These are phyloP conservation scores for Pyricularia sp. DNA, from an alignment of 2,329 filamentous ascomycete species.

Conservation along the genomic window DNA sequence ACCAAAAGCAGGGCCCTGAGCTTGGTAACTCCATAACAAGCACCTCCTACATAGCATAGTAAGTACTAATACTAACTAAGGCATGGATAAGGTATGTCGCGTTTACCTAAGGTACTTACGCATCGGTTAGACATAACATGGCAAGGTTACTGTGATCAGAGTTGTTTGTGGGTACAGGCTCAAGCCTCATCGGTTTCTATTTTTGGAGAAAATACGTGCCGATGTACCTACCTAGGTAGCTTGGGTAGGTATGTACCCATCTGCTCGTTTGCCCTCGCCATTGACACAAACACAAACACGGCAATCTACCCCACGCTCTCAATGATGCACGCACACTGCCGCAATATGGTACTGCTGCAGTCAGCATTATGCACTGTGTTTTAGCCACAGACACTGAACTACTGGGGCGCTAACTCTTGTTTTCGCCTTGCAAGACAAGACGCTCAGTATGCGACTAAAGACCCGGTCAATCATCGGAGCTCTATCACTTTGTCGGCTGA, in stretches of 20 bases:
- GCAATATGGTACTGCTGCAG: neutral
- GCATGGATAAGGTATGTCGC: no score
- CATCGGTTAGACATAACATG: no score
- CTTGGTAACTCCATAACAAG: neutral
- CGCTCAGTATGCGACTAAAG: neutral
- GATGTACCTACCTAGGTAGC: no score
- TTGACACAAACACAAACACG: neutral
- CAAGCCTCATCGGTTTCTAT: neutral
- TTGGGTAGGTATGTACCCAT: neutral
- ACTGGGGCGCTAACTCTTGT: neutral
- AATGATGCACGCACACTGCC: neutral
- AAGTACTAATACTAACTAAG: neutral
- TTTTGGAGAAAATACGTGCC: neutral
- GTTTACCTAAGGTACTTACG: no score
- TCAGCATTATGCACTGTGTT: neutral
- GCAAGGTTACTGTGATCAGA: neutral
- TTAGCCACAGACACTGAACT: neutral
- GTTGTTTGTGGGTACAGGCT: neutral
- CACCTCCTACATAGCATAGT: neutral
- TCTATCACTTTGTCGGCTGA: neutral
- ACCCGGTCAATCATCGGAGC: neutral
- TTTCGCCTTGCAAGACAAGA: neutral
- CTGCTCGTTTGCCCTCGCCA: neutral
- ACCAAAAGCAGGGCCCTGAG: neutral
- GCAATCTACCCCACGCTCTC: neutral